Base-by-base conservation (phyloP, 805 yeast species). In the Sugiyamaella marilandica region DNA sequence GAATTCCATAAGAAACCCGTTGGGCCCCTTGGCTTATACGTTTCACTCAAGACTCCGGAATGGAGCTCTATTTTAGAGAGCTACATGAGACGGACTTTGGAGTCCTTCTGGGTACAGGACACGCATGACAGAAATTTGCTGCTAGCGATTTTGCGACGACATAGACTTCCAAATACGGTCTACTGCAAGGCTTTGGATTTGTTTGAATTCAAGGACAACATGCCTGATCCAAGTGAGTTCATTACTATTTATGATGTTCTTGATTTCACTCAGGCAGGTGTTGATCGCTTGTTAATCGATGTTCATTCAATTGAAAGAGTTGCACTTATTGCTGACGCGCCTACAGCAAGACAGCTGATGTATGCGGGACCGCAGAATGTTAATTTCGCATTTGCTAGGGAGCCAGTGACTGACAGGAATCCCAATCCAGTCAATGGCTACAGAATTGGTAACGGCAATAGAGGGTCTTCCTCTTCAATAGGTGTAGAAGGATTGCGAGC, bases 21-120 rank as follows among this genome's bases (percentile, higher is more conserved):
- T 14, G 98, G 98, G 0, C 99, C 99, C 0, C 57, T 92, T 1
- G 97, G 96, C 1, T 58, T 74, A 2, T 70, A 70, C 54, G 72
- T 89, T 2, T 72, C 78, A 3, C 71, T 92, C 11, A 85, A 81
- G 8, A 79, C 68, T 59, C 68, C 74, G 18, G 65, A 71, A 29
- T 91, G 89, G 89, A 69, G 76, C 4, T 77, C 76, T 21, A 66
- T 85, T 3, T 63, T 91, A 5, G 95, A 87, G 60, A 66, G 79
- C 0, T 63, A 74, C 1, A 64, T 89, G 31, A 74, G 74, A 1
- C 67, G 70, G 9, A 67, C 79, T 0, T 65, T 87, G 8, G 80
- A 75, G 37, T 74, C 88, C 0, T 89, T 88, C 67, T 73, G 87
- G 34, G 96, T 88, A 1, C 74, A 79, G 34, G 80, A 78, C 62